A percentile compares a stretch with the other conserved stretches of the same genome.
Evolutionary conservation across 495 filamentous ascomycete species (phyloP).

Genomic region (Xylaria acuta): DNA sequence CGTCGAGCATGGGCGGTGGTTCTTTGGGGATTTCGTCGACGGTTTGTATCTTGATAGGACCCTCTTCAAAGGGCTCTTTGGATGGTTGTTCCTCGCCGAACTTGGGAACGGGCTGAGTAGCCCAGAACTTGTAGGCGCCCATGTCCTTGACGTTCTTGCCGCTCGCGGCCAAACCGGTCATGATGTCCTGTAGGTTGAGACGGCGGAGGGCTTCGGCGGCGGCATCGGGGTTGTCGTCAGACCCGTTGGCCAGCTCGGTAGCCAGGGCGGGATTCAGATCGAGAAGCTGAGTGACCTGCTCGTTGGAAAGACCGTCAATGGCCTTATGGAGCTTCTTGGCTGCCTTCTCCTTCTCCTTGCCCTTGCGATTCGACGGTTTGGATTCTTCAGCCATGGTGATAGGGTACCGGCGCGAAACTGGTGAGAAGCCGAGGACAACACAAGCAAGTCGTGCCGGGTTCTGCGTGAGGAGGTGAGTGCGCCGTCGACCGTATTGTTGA

Average conservation of each 20-base stretch:
- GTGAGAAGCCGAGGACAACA: neutral
- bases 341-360: constrained; percentile 56
- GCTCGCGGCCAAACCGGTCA: constrained; percentile 76
- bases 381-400: constrained; percentile 57
- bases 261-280: constrained; percentile 67
- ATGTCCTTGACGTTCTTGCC: constrained; percentile 95
- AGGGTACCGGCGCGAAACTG: neutral
- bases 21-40: constrained; percentile 76
- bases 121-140: constrained; percentile 97
- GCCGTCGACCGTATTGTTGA: neutral
- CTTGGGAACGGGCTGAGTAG: constrained; percentile 90
- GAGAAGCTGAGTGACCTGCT: constrained; percentile 61
- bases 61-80: constrained; percentile 52
- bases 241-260: constrained; percentile 53
- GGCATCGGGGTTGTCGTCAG: constrained; percentile 34
- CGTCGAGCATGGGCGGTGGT: constrained; percentile 68
- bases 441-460: neutral
- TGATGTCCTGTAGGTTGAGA: constrained; percentile 75
- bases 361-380: constrained; percentile 53
- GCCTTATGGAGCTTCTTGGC: constrained; percentile 49
- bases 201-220: constrained; percentile 70
- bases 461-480: neutral
- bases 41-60: constrained; percentile 66
- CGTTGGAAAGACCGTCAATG: constrained; percentile 51
- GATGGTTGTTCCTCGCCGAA: constrained; percentile 65